Evolutionary conservation across 768 basidiomycete genomes (phyloP).

Genomic region (Tricholoma terreum): DNA sequence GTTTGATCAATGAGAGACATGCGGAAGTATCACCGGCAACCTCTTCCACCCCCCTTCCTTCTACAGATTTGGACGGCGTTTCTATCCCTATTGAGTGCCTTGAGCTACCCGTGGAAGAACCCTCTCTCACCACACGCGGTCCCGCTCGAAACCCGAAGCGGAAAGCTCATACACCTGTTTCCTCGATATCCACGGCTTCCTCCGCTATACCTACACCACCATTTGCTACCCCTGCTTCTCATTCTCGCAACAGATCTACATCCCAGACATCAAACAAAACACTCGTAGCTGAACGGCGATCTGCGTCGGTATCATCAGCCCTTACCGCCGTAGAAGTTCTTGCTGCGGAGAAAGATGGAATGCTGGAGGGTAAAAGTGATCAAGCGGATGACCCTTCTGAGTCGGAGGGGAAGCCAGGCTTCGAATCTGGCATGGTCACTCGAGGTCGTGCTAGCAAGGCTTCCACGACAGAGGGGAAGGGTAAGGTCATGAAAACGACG

Average conservation of each 20-base stretch:
- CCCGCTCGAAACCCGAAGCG: background rate
- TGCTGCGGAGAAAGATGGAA: conserved; percentile 4
- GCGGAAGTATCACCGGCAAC: background rate
- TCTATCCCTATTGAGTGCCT: background rate
- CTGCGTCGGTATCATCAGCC: conserved; percentile 37
- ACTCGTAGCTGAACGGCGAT: conserved; percentile 31
- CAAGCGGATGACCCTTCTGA: conserved; percentile 5
- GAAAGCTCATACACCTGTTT: conserved; percentile 9
- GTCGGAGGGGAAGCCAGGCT: conserved; percentile 16
- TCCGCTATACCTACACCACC: conserved; percentile 5
- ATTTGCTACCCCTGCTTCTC: conserved; percentile 14
- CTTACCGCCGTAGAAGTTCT: conserved; percentile 32
- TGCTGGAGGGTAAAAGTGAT: conserved; percentile 21
- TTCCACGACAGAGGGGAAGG: conserved; percentile 4
- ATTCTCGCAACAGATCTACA: conserved; percentile 37
- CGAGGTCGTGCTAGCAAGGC: conserved; percentile 31
- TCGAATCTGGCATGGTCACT: conserved; percentile 35
- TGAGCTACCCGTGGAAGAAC: background rate
- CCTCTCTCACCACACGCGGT: background rate
- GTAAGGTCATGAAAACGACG: background rate
- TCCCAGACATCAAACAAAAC: conserved; percentile 39
- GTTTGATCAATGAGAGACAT: background rate
- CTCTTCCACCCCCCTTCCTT: background rate
- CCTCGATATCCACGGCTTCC: conserved; percentile 8
- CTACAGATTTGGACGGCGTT: background rate